A percentile compares a stretch with the other conserved stretches of the same genome.
These are phyloP conservation scores for Dionaea muscipula DNA, from an alignment of 179 eudicot genomes.

Conservation along the genomic window DNA sequence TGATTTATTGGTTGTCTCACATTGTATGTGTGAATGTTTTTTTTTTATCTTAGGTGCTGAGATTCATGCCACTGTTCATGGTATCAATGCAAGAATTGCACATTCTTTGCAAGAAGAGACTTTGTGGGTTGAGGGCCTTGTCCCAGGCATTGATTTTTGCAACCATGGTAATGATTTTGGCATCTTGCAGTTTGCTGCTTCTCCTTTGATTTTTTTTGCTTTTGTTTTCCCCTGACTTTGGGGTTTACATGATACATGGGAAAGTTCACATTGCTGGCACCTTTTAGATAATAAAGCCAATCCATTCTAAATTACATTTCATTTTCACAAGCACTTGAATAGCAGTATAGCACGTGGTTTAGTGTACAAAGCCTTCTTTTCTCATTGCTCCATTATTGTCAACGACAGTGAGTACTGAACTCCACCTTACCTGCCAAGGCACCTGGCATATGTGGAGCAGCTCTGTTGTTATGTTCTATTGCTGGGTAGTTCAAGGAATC, in stretches of 20 bases:
- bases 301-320: no score
- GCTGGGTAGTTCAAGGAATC: no score
- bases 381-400: no score
- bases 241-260: background rate
- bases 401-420: no score
- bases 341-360: no score
- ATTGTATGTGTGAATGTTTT: background rate
- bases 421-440: no score
- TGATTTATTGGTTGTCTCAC: background rate
- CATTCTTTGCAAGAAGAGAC: slow-evolving; percentile 42
- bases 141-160: slow-evolving; percentile 97
- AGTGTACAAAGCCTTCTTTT: no score
- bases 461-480: no score
- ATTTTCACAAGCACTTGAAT: no score
- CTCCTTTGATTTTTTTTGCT: background rate
- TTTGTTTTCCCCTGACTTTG: background rate
- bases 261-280: no score
- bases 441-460: no score
- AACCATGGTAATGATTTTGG: slow-evolving; percentile 58
- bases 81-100: slow-evolving; percentile 18
- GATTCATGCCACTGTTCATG: slow-evolving; percentile 11
- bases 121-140: slow-evolving; percentile 89
- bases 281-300: no score
- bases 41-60: slow-evolving; percentile 17
- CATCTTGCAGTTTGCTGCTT: background rate